Evolutionary conservation across 2,329 filamentous ascomycete genomes (phyloP), one percentile per base, ranked within the genome.

Genomic region (Diaporthe longicolla): DNA sequence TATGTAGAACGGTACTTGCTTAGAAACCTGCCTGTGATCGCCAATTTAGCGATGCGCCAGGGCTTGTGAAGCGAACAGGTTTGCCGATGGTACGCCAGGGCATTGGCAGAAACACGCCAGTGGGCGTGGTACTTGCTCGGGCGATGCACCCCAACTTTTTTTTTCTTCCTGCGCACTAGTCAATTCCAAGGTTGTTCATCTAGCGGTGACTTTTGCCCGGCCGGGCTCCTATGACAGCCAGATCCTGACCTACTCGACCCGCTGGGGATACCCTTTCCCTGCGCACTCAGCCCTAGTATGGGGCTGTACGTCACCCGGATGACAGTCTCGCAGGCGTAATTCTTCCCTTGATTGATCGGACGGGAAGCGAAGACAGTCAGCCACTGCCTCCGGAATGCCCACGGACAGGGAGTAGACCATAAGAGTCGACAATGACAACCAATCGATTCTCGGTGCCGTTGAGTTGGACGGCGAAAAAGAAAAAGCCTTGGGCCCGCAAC

Each of bases 221-320:
- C 71, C 71, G 59, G 71, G 58, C 43, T 63, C 57, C 19, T 13
- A 65, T 59, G 65, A 52, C 35, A n/a, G 48, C 61, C 70, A 48
- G 26, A 66, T 35, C 55, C 24, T 50, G 52, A 35, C 73, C 70
- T 43, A 32, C 59, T 24, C 55, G 40, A 45, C 65, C 40, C 26
- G 65, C 65, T 52, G 43, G 57, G 58, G 37, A 48, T 37, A 26
- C 66, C 70, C 63, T 65, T 48, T 7, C 43, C 57, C 35, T 57
- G 63, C 45, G 50, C 50, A 52, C 54, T 73, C 73, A 75, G 73
- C 73, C 73, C 59, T 75, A 63, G 59, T 29, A 71, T 75, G 71
- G 74, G 37, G 71, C 48, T 57, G 52, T 75, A 70, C 74, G 74
- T 75, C 74, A 75, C 74, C 57, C 57, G 57, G 57, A 71, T 71